These are phyloP conservation scores for Syzygium syzygioides DNA, from an alignment of 441 rosid genomes.

Conservation along the genomic window DNA sequence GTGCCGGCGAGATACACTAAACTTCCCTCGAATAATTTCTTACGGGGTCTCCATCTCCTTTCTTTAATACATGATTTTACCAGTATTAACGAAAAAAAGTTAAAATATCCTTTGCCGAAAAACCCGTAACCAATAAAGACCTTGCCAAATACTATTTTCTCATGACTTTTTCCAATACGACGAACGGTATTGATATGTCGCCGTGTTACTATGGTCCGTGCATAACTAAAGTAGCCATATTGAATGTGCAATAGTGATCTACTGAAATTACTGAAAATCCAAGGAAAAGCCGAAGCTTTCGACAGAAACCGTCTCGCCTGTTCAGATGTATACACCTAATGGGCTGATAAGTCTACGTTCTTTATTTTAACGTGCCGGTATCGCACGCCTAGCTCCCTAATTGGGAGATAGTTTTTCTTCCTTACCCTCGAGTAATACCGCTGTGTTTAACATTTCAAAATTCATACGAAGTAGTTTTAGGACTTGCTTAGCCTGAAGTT, in stretches of 20 bases:
- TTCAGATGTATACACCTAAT: too few relatives aligned
- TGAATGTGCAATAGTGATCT: neutral
- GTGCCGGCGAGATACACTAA: neutral
- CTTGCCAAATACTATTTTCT: neutral
- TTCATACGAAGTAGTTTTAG: too few relatives aligned
- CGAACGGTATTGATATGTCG: neutral
- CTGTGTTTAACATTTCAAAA: too few relatives aligned
- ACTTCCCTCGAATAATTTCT: neutral
- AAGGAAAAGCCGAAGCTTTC: neutral
- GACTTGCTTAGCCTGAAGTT: too few relatives aligned
- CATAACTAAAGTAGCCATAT: neutral
- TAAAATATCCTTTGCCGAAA: neutral
- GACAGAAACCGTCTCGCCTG: accelerated
- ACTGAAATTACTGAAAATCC: neutral
- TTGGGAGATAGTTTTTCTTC: too few relatives aligned
- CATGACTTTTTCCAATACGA: neutral
- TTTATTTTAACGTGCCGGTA: too few relatives aligned
- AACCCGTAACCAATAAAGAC: too few relatives aligned
- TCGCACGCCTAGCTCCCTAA: too few relatives aligned
- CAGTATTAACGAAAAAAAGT: neutral
- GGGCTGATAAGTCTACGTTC: too few relatives aligned
- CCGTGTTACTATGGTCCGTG: accelerated
- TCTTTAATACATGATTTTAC: neutral
- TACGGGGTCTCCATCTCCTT: accelerated
- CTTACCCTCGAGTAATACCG: too few relatives aligned